phyloP scores from a whole-genome alignment of 306 rosid species.

The Ammopiptanthus mongolicus region DNA sequence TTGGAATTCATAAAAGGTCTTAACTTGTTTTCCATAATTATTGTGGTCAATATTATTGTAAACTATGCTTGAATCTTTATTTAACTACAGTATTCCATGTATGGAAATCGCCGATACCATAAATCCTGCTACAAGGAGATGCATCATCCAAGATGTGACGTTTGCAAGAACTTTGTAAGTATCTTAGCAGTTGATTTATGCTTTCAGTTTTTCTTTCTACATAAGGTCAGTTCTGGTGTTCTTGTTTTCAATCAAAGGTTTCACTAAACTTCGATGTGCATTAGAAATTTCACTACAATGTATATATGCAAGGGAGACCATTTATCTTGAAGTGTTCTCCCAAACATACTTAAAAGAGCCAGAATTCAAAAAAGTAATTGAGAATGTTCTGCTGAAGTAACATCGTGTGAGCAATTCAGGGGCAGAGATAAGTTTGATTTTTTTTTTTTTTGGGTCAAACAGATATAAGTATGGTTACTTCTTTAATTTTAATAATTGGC shows the following conservation, averaged over 20 bases:
- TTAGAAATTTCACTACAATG: constrained; percentile 2
- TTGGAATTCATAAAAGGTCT: constrained; percentile 11
- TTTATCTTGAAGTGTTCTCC: neutral
- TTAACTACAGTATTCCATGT: constrained; percentile 73
- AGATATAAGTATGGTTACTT: neutral
- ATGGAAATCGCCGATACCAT: constrained; percentile 72
- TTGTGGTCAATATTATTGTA: neutral
- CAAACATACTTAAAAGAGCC: neutral
- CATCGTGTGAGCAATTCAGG: neutral
- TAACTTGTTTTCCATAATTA: neutral
- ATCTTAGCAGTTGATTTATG: constrained; percentile 5
- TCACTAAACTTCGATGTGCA: neutral
- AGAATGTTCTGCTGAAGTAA: neutral
- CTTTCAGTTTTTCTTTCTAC: neutral
- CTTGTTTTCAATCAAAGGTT: neutral
- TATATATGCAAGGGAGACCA: neutral
- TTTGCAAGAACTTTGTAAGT: constrained; percentile 81
- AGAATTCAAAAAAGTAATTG: neutral
- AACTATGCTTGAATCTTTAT: constrained; percentile 20
- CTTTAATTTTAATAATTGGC: neutral
- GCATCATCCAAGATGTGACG: constrained; percentile 94
- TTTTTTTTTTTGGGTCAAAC: neutral
- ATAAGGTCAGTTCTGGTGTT: neutral
- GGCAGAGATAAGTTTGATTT: neutral
- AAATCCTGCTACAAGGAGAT: constrained; percentile 86